Evolutionary conservation across 176 grass and related monocot species (phyloP).

Genomic region (Oryza brachyantha): DNA sequence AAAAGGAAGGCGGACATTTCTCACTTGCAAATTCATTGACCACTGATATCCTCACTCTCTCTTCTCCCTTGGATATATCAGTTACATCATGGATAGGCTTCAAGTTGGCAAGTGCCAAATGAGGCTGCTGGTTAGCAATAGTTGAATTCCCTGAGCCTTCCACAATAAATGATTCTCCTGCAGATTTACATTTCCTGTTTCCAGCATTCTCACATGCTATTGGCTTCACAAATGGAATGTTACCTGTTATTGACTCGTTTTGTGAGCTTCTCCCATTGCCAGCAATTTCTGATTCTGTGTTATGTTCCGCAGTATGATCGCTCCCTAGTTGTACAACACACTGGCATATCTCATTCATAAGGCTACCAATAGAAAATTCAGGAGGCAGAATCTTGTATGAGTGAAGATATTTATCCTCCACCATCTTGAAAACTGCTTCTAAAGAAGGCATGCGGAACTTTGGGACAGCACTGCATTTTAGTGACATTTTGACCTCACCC

Average conservation of each 20-base stretch:
- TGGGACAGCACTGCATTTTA: conserved; percentile 33
- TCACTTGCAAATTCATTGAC: conserved; percentile 50
- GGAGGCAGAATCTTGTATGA: conserved; percentile 55
- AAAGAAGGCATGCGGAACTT: conserved; percentile 52
- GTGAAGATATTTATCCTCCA: conserved; percentile 55
- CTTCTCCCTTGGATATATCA: conserved; percentile 67
- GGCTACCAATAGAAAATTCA: conserved; percentile 46
- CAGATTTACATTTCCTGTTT: conserved; percentile 20
- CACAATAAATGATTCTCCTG: conserved; percentile 9
- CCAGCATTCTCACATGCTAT: conserved; percentile 11
- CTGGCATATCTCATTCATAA: conserved; percentile 71
- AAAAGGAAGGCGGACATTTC: conserved; percentile 42
- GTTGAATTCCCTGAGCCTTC: conserved; percentile 8
- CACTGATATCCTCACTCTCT: conserved; percentile 53
- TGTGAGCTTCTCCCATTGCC: neutral
- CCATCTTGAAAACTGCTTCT: conserved; percentile 52
- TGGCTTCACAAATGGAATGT: conserved; percentile 1
- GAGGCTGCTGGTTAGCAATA: conserved; percentile 8
- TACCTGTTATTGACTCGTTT: neutral
- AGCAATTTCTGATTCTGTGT: neutral
- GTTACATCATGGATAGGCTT: conserved; percentile 46
- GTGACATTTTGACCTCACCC: conserved; percentile 61
- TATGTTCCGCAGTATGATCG: conserved; percentile 26
- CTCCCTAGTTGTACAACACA: conserved; percentile 38
- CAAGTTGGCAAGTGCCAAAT: conserved; percentile 32